Evolutionary conservation across 1,139 yeast genomes (phyloP).

Genomic region (Pichia sp.): DNA sequence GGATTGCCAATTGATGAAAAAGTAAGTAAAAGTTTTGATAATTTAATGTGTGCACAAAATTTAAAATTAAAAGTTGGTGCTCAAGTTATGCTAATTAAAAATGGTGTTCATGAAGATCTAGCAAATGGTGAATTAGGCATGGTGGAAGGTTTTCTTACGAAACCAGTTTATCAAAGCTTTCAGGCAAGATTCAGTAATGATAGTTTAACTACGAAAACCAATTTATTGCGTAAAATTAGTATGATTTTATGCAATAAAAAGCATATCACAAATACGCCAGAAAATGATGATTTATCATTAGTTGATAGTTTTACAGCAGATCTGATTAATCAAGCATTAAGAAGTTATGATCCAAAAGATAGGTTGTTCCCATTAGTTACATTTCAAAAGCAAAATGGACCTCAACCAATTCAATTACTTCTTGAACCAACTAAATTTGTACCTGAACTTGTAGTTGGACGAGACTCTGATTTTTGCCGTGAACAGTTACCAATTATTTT

Average conservation of each 20-base stretch:
- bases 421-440: slow-evolving; percentile 14
- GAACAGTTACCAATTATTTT: slow-evolving; percentile 66
- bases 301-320: slow-evolving; percentile 35
- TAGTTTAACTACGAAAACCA: slow-evolving; percentile 1
- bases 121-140: slow-evolving; percentile 91
- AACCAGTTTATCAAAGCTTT: slow-evolving; percentile 16
- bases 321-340: slow-evolving; percentile 29
- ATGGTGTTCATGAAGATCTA: slow-evolving; percentile 56
- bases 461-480: too few species aligned
- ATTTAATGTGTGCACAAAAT: slow-evolving; percentile 65
- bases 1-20: slow-evolving; percentile 13
- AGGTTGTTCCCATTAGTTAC: slow-evolving; percentile 45
- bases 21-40: slow-evolving; percentile 24
- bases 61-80: slow-evolving; percentile 71
- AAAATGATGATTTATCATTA: slow-evolving; percentile 26
- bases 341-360: slow-evolving; percentile 12
- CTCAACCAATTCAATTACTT: slow-evolving; percentile 27
- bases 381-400: slow-evolving; percentile 37
- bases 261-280: slow-evolving; percentile 12
- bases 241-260: slow-evolving; percentile 5
- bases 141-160: slow-evolving; percentile 54
- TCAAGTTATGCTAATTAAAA: slow-evolving; percentile 93
- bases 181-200: slow-evolving; percentile 11
- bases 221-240: slow-evolving; percentile 6
- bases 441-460: slow-evolving; percentile 32